A percentile compares a stretch with the other conserved stretches of the same genome.
Evolutionary conservation across 768 basidiomycete genomes (phyloP).

Genomic region (Lenzites betulinus): DNA sequence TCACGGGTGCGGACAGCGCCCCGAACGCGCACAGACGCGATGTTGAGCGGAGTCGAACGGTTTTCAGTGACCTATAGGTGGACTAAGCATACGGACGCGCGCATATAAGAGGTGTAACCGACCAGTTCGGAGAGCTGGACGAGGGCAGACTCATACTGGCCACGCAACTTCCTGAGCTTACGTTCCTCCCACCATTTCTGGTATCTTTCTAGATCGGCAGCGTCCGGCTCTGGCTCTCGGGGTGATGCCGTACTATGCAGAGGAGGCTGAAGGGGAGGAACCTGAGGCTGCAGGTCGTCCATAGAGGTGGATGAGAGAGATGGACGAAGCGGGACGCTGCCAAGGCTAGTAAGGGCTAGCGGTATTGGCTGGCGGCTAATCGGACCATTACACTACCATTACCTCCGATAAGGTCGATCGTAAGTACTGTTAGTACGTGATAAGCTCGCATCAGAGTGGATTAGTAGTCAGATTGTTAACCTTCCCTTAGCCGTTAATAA

Average conservation of each 20-base stretch:
- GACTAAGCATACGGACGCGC: background rate
- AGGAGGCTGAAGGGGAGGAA: conserved; percentile 46
- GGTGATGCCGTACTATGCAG: conserved; percentile 56
- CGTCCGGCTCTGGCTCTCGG: conserved; percentile 56
- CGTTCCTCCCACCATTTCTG: conserved; percentile 75
- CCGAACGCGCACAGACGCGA: conserved; percentile 80
- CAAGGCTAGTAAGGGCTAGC: too few relatives aligned
- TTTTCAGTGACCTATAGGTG: conserved; percentile 40
- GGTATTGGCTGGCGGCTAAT: background rate
- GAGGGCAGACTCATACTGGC: conserved; percentile 77
- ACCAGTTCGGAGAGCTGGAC: conserved; percentile 66
- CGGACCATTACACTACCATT: background rate
- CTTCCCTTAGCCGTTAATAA: too few relatives aligned
- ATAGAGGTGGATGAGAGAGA: conserved; percentile 8
- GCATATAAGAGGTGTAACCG: conserved; percentile 28
- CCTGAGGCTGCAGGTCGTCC: conserved; percentile 28
- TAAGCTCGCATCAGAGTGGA: background rate
- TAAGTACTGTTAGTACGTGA: background rate
- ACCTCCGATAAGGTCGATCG: background rate
- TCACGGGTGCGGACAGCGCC: conserved; percentile 74
- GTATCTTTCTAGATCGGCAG: conserved; percentile 54
- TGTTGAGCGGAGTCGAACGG: conserved; percentile 61
- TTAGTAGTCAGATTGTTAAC: too few relatives aligned
- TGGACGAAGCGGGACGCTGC: too few relatives aligned
- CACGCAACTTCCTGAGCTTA: conserved; percentile 63